These are phyloP conservation scores for Tubosaeta sp. DNA, from an alignment of 768 basidiomycete species.

Conservation along the genomic window DNA sequence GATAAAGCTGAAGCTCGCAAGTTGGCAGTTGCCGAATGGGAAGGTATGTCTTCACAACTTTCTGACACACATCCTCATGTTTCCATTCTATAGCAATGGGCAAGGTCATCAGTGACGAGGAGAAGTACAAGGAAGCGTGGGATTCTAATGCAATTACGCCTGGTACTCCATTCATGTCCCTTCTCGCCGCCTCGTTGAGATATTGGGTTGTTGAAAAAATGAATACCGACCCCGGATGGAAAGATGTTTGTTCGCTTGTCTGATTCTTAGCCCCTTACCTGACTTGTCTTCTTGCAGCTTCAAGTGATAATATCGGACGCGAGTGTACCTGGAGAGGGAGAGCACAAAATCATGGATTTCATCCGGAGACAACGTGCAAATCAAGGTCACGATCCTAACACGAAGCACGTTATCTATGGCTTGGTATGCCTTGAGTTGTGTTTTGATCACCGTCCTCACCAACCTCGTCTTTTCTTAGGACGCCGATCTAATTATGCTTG, in stretches of 20 bases:
- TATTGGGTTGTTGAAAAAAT: conserved; percentile 98
- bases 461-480: conserved; percentile 49
- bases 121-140: conserved; percentile 84
- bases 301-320: conserved; percentile 97
- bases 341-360: conserved; percentile 99
- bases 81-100: conserved; percentile 76
- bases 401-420: conserved; percentile 95
- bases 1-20: conserved; percentile 87
- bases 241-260: conserved; percentile 51
- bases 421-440: conserved; percentile 49
- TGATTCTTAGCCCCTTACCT: not conserved
- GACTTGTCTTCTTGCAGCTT: conserved; percentile 45
- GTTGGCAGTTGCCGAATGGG: conserved; percentile 80
- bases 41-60: conserved; percentile 47
- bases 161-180: conserved; percentile 97
- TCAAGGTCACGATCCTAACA: conserved; percentile 91
- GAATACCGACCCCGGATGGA: conserved; percentile 95
- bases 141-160: conserved; percentile 99
- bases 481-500: conserved; percentile 98
- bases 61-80: not conserved
- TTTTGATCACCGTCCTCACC: conserved; percentile 1
- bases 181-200: conserved; percentile 80
- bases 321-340: conserved; percentile 96
- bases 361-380: conserved; percentile 88
- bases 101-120: conserved; percentile 75